These are phyloP conservation scores for Yamadazyma aaseri DNA, from an alignment of 1,139 yeast genomes.

Conservation along the genomic window DNA sequence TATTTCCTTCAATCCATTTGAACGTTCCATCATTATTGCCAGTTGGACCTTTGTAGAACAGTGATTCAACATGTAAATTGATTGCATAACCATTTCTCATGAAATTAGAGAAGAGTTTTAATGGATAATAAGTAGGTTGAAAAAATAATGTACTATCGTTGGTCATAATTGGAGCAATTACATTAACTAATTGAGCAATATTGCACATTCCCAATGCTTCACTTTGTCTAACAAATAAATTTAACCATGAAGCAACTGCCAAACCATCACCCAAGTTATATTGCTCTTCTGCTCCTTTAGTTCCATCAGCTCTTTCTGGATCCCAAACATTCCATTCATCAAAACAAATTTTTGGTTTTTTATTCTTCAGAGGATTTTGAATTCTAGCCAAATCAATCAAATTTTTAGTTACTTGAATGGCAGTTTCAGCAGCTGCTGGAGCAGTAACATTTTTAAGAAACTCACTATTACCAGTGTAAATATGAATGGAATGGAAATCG, in stretches of 20 bases:
- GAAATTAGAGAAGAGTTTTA: constrained; percentile 24
- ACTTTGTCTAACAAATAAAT: constrained; percentile 29
- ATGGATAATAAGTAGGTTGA: constrained; percentile 29
- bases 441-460: constrained; percentile 25
- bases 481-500: constrained; percentile 30
- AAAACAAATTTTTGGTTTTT: constrained; percentile 26
- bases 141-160: constrained; percentile 21
- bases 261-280: constrained; percentile 29
- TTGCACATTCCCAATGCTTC: constrained; percentile 30
- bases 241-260: constrained; percentile 32
- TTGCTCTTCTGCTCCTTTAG: constrained; percentile 28
- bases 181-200: constrained; percentile 32
- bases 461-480: constrained; percentile 25
- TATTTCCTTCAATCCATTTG: constrained; percentile 22
- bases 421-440: constrained; percentile 29
- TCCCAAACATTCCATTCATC: constrained; percentile 42
- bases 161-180: constrained; percentile 34
- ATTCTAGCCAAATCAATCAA: constrained; percentile 27
- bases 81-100: constrained; percentile 28
- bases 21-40: constrained; percentile 22
- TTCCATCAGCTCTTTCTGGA: constrained; percentile 27
- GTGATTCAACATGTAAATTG: constrained; percentile 24
- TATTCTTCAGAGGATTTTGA: constrained; percentile 12
- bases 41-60: constrained; percentile 23
- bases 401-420: constrained; percentile 25